Conservation (phyloP, 1,284 basidiomycete species). For the Irpex sp. region DNA sequence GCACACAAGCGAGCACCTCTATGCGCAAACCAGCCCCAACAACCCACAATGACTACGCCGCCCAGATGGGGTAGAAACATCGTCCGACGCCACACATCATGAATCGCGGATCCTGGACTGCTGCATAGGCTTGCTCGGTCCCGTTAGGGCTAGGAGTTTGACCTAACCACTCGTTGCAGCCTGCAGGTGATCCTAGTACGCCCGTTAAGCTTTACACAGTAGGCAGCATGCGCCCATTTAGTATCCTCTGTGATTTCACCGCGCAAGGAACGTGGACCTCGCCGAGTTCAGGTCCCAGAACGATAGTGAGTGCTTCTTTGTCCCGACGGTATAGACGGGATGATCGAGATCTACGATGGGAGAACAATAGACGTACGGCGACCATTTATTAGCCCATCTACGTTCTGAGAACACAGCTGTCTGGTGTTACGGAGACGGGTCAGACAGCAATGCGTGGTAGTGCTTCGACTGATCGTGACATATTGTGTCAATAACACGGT, state of each 20-base stretch:
- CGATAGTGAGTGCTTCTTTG: not conserved
- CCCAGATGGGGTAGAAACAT: not conserved
- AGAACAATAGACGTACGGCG: not conserved
- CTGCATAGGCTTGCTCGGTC: not conserved
- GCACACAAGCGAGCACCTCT: not conserved
- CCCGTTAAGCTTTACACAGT: too few relatives aligned
- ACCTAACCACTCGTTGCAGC: too few relatives aligned
- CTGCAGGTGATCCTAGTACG: too few relatives aligned
- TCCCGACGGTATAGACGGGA: not conserved
- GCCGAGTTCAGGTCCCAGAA: not conserved
- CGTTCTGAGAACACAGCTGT: too few relatives aligned
- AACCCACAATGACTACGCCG: not conserved
- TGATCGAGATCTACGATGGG: not conserved
- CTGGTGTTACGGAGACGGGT: too few relatives aligned
- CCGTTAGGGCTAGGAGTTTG: not conserved
- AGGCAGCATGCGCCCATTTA: too few relatives aligned
- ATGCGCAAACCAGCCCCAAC: not conserved
- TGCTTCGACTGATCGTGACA: too few relatives aligned
- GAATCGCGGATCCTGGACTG: not conserved
- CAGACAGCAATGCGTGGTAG: too few relatives aligned
- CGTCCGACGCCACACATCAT: not conserved
- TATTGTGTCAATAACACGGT: too few relatives aligned
- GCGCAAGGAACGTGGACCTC: not conserved
- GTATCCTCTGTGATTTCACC: not conserved
- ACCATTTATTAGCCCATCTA: too few relatives aligned